A percentile compares a stretch with the other conserved stretches of the same genome.
Evolutionary conservation across 1,284 basidiomycete genomes (phyloP).

Genomic region (Singerocomus inundabilis): DNA sequence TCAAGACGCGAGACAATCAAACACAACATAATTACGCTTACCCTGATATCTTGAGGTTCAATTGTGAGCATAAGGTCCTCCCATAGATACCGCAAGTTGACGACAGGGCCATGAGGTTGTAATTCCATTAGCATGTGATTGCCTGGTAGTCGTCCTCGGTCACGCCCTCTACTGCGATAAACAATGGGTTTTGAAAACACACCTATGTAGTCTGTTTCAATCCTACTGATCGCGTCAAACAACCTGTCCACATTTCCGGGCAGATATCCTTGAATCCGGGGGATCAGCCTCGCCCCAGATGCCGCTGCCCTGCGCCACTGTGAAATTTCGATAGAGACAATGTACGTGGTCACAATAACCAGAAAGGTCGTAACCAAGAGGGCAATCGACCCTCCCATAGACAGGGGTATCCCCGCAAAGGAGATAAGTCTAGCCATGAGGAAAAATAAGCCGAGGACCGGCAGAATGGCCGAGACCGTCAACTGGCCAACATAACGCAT

Average conservation of each 20-base stretch:
- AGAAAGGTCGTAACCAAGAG: conserved; percentile 11
- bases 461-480: conserved; percentile 15
- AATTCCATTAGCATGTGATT: conserved; percentile 10
- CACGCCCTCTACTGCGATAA: neutral
- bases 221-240: conserved; percentile 3
- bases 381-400: conserved; percentile 2
- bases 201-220: conserved; percentile 31
- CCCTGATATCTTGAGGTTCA: conserved; percentile 35
- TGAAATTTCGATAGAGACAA: conserved; percentile 8
- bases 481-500: conserved; percentile 15
- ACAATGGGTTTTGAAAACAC: conserved; percentile 6
- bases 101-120: conserved; percentile 17
- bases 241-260: conserved; percentile 32
- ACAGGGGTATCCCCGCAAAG: conserved; percentile 9
- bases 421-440: conserved; percentile 12
- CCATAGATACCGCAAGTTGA: conserved; percentile 36
- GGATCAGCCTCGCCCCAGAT: conserved; percentile 22
- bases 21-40: neutral
- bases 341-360: neutral
- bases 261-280: conserved; percentile 17
- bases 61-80: conserved; percentile 33
- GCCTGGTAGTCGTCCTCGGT: conserved; percentile 16
- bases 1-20: neutral
- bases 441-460: conserved; percentile 10
- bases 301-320: conserved; percentile 21